Percentiles rank a stretch among this genome's conserved stretches.
These are phyloP conservation scores for Penicillium lagena DNA, from an alignment of 495 filamentous ascomycete genomes.

Conservation along the genomic window DNA sequence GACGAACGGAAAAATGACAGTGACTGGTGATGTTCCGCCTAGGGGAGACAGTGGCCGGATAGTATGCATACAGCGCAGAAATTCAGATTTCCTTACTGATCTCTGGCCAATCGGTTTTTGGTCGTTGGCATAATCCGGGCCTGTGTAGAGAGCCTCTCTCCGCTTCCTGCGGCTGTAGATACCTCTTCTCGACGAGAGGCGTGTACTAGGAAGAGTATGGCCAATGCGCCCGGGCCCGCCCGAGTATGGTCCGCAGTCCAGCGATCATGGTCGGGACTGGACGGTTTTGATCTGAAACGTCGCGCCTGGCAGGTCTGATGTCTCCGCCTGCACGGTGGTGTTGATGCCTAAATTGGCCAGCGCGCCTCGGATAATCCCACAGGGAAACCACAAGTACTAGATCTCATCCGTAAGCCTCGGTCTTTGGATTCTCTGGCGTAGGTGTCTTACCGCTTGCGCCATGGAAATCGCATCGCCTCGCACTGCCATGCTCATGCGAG, in stretches of 20 bases:
- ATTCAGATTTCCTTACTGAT: conserved; percentile 8
- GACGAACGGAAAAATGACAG: conserved; percentile 12
- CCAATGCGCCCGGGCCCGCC: background rate
- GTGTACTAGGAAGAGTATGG: too few species aligned
- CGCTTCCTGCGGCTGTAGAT: background rate
- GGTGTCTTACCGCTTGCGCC: conserved; percentile 68
- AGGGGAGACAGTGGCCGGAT: background rate
- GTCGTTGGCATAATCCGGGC: background rate
- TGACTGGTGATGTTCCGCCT: background rate
- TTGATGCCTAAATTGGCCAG: conserved; percentile 85
- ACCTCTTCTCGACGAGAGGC: too few species aligned
- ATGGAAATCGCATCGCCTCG: conserved; percentile 62
- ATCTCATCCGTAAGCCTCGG: background rate
- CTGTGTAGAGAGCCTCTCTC: background rate
- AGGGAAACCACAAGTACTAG: conserved; percentile 91
- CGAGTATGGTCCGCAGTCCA: background rate
- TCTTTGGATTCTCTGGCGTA: too few species aligned
- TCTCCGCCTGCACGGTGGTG: conserved; percentile 86
- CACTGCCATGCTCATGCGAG: conserved; percentile 74
- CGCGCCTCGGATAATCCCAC: conserved; percentile 82
- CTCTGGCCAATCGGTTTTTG: background rate
- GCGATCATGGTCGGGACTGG: conserved; percentile 44
- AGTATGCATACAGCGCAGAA: conserved; percentile 14
- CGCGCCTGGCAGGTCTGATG: conserved; percentile 74
- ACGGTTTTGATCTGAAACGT: conserved; percentile 95